Percentiles rank a stretch among this genome's conserved stretches.
These are phyloP conservation scores for Claviceps arundinis DNA, from an alignment of 2,329 filamentous ascomycete species.

Conservation along the genomic window DNA sequence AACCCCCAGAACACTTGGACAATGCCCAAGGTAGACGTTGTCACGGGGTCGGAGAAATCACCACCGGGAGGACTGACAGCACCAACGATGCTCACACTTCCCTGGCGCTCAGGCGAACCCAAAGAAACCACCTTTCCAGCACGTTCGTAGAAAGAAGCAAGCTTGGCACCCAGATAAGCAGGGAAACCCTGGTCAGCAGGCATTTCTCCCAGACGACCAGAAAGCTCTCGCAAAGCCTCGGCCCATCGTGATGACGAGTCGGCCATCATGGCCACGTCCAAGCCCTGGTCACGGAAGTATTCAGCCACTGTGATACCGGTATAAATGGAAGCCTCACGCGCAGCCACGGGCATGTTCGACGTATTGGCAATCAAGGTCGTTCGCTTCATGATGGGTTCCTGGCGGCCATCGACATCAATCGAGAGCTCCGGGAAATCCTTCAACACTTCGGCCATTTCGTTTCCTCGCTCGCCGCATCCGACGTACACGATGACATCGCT, in stretches of 20 bases:
- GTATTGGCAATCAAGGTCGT: slow-evolving; percentile 97
- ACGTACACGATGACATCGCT: slow-evolving; percentile 98
- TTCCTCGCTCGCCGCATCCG: slow-evolving; percentile 81
- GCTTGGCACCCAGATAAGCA: slow-evolving; percentile 88
- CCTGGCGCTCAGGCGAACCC: slow-evolving; percentile 76
- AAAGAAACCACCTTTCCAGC: slow-evolving; percentile 77
- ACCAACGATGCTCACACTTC: slow-evolving; percentile 94
- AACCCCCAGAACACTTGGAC: slow-evolving; percentile 99
- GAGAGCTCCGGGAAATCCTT: slow-evolving; percentile 99
- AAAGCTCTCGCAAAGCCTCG: slow-evolving; percentile 95
- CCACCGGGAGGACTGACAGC: slow-evolving; percentile 94
- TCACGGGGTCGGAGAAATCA: slow-evolving; percentile 98
- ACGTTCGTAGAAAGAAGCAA: slow-evolving; percentile 98
- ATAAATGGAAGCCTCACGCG: slow-evolving; percentile 97
- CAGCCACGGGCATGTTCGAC: slow-evolving; percentile 98
- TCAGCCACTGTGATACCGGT: slow-evolving; percentile 90
- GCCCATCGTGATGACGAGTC: slow-evolving; percentile 98
- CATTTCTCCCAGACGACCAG: slow-evolving; percentile 98
- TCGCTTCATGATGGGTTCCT: slow-evolving; percentile 99
- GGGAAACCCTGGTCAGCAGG: slow-evolving; percentile 99
- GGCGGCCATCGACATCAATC: slow-evolving; percentile 84
- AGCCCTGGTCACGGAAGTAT: slow-evolving; percentile 94
- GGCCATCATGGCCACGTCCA: slow-evolving; percentile 99
- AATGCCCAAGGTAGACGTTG: slow-evolving; percentile 83
- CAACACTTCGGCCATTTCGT: slow-evolving; percentile 99